These are phyloP conservation scores for Malassezia sympodialis DNA, from an alignment of 1,284 basidiomycete genomes.

Conservation along the genomic window DNA sequence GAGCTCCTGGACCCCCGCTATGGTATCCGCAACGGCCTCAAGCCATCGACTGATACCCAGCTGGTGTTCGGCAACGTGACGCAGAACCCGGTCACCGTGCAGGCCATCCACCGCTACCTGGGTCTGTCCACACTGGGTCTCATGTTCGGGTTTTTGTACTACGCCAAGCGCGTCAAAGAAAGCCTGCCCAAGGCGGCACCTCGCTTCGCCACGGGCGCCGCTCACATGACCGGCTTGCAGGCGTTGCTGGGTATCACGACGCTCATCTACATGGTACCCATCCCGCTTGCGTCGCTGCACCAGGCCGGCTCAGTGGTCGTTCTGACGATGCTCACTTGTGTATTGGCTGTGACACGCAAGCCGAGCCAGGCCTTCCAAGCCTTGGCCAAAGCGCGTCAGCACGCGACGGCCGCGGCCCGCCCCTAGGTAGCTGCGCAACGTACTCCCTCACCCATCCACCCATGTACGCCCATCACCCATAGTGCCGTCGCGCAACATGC, in stretches of 20 bases:
- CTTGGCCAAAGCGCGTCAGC: conserved; percentile 1
- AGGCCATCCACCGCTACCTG: conserved; percentile 87
- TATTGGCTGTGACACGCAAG: conserved; percentile 62
- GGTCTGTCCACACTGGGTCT: conserved; percentile 51
- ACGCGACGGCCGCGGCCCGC: not conserved
- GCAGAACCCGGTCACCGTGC: conserved; percentile 94
- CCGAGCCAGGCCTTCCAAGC: conserved; percentile 59
- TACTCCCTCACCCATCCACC: not conserved
- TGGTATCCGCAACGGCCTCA: conserved; percentile 55
- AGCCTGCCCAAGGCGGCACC: conserved; percentile 1
- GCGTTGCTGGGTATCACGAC: conserved; percentile 82
- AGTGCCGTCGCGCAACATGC: no score
- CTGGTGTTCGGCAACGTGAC: conserved; percentile 74
- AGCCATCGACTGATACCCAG: conserved; percentile 35
- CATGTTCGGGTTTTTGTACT: conserved; percentile 4
- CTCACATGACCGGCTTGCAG: conserved; percentile 52
- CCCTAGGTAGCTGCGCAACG: not conserved
- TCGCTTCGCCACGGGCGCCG: conserved; percentile 13
- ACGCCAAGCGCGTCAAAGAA: conserved; percentile 1
- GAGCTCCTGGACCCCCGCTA: conserved; percentile 60
- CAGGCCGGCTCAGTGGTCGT: conserved; percentile 87
- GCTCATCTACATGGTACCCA: conserved; percentile 82
- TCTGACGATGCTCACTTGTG: conserved; percentile 70
- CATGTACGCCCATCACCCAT: no score
- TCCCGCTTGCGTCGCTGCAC: conserved; percentile 80